Evolutionary conservation across 345 rosid species (phyloP).

Genomic region (Dovyalis caffra): DNA sequence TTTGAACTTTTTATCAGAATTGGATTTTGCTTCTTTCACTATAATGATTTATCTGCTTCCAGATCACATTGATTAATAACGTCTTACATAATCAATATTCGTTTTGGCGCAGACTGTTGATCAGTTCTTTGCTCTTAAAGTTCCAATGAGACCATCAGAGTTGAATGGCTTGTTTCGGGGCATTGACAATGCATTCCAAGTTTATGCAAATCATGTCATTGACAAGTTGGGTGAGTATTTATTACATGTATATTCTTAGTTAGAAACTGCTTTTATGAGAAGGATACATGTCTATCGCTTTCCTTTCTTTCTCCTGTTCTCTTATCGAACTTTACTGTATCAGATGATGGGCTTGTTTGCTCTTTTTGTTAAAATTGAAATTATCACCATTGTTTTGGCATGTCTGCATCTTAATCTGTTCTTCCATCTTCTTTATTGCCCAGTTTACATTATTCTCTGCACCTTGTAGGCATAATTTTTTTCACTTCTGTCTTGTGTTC

Average conservation of each 20-base stretch:
- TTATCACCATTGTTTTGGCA: too few species aligned
- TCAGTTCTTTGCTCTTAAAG: slow-evolving; percentile 81
- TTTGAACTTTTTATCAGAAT: neutral
- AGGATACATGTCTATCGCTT: neutral
- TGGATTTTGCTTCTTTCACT: too few species aligned
- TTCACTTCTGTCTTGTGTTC: neutral
- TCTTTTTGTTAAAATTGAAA: neutral
- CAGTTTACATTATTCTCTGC: neutral
- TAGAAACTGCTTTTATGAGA: neutral
- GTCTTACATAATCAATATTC: neutral
- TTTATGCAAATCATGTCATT: slow-evolving; percentile 69
- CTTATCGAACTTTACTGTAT: too few species aligned
- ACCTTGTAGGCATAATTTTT: neutral
- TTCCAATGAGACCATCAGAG: slow-evolving; percentile 86
- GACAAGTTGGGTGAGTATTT: slow-evolving; percentile 74
- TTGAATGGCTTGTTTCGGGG: slow-evolving; percentile 76
- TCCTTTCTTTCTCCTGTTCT: neutral
- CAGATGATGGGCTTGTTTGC: too few species aligned
- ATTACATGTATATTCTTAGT: slow-evolving; percentile 15
- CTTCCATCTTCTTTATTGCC: too few species aligned
- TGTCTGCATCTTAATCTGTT: too few species aligned
- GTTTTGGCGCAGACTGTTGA: slow-evolving; percentile 82
- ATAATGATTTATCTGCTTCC: neutral
- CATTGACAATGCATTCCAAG: slow-evolving; percentile 91
- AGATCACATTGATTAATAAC: neutral